Evolutionary conservation across 495 filamentous ascomycete species (phyloP).

Genomic region (Lepidopterella palustris): DNA sequence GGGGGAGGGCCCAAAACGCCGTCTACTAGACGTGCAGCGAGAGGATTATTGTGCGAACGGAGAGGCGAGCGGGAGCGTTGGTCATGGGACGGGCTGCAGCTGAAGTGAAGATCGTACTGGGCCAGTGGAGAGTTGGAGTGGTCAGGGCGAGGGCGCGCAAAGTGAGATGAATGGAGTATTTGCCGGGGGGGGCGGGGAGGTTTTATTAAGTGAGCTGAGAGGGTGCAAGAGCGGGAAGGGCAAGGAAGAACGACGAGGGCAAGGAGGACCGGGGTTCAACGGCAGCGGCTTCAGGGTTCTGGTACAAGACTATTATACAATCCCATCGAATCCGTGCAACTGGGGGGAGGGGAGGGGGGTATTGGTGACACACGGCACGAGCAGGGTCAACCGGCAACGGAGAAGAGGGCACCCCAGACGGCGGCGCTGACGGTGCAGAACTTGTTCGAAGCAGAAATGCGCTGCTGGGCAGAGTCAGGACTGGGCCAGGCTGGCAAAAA

Average conservation of each 20-base stretch:
- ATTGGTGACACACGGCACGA: conserved; percentile 10
- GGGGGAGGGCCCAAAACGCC: conserved; percentile 4
- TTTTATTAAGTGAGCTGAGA: background rate
- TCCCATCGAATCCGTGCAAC: background rate
- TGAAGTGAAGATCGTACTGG: background rate
- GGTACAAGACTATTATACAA: background rate
- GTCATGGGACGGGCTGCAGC: conserved; percentile 16
- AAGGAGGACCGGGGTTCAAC: background rate
- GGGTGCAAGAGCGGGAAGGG: background rate
- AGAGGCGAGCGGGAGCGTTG: conserved; percentile 3
- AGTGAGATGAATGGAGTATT: background rate
- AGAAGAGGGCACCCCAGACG: background rate
- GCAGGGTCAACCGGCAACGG: background rate
- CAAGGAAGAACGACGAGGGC: background rate
- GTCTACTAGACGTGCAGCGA: conserved; percentile 5
- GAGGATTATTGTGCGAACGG: background rate
- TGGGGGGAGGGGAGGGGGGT: no score
- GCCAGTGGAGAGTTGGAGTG: conserved; percentile 2
- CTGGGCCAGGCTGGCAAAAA: background rate
- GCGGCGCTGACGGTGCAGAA: background rate
- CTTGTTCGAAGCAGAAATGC: no score
- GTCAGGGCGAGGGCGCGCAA: conserved; percentile 4
- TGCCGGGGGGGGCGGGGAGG: conserved; percentile 8
- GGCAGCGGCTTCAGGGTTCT: conserved; percentile 1
- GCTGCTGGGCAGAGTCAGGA: background rate